Evolutionary conservation across 352 stramenopile genomes (phyloP).

Genomic region (Peronospora belbahrii): DNA sequence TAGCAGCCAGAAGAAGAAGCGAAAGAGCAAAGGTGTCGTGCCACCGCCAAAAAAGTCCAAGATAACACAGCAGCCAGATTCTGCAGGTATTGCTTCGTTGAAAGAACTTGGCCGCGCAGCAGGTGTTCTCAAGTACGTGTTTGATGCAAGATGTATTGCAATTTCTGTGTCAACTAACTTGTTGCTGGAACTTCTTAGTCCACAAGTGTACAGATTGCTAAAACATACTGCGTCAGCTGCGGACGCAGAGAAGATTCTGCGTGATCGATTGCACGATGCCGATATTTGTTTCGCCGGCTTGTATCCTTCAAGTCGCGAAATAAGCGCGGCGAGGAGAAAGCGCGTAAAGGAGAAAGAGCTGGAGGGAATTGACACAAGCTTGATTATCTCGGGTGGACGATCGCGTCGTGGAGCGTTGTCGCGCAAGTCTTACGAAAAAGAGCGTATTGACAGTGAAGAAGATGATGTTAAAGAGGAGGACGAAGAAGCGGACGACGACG

Average conservation of each 20-base stretch:
- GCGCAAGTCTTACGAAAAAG: slow-evolving; percentile 29
- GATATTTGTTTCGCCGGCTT: slow-evolving; percentile 43
- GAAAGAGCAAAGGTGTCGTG: slow-evolving; percentile 11
- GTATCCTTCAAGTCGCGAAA: slow-evolving; percentile 62
- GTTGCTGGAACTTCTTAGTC: slow-evolving; percentile 25
- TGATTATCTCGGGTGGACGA: slow-evolving; percentile 52
- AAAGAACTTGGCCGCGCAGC: slow-evolving; percentile 67
- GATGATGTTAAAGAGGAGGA: slow-evolving; percentile 12
- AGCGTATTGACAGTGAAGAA: slow-evolving; percentile 38
- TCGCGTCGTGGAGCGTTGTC: slow-evolving; percentile 20
- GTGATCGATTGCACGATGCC: slow-evolving; percentile 38
- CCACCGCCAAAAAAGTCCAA: slow-evolving; percentile 25
- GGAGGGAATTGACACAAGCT: slow-evolving; percentile 73
- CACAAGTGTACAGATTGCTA: slow-evolving; percentile 48
- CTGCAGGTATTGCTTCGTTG: slow-evolving; percentile 43
- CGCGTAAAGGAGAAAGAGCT: slow-evolving; percentile 58
- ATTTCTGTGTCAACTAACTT: slow-evolving; percentile 2
- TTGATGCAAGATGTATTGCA: background rate
- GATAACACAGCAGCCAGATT: slow-evolving; percentile 21
- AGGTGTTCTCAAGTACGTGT: slow-evolving; percentile 54
- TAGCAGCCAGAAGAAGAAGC: slow-evolving; percentile 8
- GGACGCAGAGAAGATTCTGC: slow-evolving; percentile 52
- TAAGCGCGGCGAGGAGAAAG: slow-evolving; percentile 63
- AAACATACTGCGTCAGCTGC: slow-evolving; percentile 34
- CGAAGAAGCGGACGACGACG: slow-evolving; percentile 13